These are phyloP conservation scores for Coemansia sp. DNA, from an alignment of 192 early-diverging fungal species.

Conservation along the genomic window DNA sequence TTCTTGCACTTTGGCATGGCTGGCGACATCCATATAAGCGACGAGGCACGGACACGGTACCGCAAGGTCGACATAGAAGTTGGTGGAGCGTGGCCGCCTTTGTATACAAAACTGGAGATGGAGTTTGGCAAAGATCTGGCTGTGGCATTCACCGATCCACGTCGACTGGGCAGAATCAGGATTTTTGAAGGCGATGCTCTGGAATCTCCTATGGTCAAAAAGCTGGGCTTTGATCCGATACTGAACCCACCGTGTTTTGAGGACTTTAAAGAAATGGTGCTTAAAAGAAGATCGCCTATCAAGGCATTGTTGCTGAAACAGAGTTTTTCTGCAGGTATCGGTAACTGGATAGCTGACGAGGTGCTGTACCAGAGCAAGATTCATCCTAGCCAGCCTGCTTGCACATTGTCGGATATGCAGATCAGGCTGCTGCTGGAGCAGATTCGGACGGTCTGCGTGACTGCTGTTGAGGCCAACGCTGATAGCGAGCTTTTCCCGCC, in stretches of 20 bases:
- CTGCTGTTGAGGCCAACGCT: slow-evolving; percentile 66
- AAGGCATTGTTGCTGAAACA: slow-evolving; percentile 80
- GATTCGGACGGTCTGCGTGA: slow-evolving; percentile 53
- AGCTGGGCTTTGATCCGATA: slow-evolving; percentile 79
- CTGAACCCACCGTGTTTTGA: slow-evolving; percentile 55
- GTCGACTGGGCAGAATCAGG: slow-evolving; percentile 67
- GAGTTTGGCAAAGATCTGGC: slow-evolving; percentile 27
- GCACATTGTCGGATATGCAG: slow-evolving; percentile 56
- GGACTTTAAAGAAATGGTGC: slow-evolving; percentile 51
- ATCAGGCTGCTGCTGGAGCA: slow-evolving; percentile 48
- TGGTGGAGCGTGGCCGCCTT: slow-evolving; percentile 65
- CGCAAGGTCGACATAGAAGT: slow-evolving; percentile 23
- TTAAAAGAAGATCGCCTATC: slow-evolving; percentile 56
- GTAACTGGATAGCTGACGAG: slow-evolving; percentile 89
- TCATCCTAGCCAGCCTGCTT: slow-evolving; percentile 63
- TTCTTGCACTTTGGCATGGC: slow-evolving; percentile 80
- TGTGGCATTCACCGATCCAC: slow-evolving; percentile 63
- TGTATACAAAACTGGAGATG: slow-evolving; percentile 66
- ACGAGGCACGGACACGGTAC: slow-evolving; percentile 21
- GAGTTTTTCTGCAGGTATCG: slow-evolving; percentile 73
- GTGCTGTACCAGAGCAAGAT: slow-evolving; percentile 71
- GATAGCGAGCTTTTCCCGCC: slow-evolving; percentile 65
- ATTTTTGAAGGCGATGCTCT: slow-evolving; percentile 59
- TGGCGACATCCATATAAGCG: slow-evolving; percentile 46
- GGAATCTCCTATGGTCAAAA: slow-evolving; percentile 54